Percentiles rank a stretch among this genome's conserved stretches.
Conservation (phyloP, 768 basidiomycete genomes). For the Podaxis sp. region DNA sequence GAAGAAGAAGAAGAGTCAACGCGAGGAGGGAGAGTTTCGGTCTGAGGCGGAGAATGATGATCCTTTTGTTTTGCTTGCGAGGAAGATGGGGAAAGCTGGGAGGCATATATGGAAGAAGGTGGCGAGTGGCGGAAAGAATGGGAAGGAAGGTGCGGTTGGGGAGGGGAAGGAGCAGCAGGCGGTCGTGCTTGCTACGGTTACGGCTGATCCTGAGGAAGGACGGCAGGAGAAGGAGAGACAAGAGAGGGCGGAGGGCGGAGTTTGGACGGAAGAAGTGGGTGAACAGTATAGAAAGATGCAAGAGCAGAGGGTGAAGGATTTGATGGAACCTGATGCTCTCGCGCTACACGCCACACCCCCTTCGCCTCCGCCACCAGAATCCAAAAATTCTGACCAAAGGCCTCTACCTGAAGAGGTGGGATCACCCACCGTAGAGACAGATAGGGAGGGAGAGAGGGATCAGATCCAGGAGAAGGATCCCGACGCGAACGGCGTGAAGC, state of each 20-base stretch:
- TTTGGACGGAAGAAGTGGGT: background rate
- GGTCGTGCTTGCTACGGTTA: conserved; percentile 10
- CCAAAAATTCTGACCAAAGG: background rate
- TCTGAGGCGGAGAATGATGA: conserved; percentile 31
- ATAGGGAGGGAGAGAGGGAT: background rate
- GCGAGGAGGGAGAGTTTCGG: background rate
- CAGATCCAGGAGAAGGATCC: background rate
- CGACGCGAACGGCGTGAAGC: background rate
- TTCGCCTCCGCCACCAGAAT: background rate
- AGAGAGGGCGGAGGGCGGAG: background rate
- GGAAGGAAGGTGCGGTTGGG: conserved; percentile 9
- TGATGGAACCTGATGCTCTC: background rate
- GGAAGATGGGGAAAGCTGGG: conserved; percentile 47
- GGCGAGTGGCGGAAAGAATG: conserved; percentile 15
- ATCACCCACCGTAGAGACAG: background rate
- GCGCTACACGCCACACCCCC: background rate
- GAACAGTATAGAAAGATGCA: background rate
- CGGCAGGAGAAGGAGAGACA: background rate
- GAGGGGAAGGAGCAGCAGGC: conserved; percentile 11
- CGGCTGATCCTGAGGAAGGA: background rate
- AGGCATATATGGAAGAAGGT: conserved; percentile 48
- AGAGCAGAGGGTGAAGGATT: background rate
- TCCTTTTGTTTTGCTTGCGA: conserved; percentile 45
- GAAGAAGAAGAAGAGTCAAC: conserved; percentile 14
- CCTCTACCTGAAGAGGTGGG: background rate